Evolutionary conservation across 768 basidiomycete genomes (phyloP), one percentile per base, ranked within the genome.

Genomic region (Leccinum subtestaceum): DNA sequence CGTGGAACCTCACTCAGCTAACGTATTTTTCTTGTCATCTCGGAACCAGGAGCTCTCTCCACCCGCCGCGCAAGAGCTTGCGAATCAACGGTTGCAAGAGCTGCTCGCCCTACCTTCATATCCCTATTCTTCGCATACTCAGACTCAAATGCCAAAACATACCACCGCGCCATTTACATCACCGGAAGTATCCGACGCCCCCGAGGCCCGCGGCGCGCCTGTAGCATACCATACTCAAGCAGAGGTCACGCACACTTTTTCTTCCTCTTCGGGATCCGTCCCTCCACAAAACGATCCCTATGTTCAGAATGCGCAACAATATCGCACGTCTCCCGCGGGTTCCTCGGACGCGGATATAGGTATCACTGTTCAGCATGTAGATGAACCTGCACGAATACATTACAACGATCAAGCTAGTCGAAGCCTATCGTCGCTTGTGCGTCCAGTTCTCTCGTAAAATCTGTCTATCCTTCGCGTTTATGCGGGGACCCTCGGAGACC

Each of bases 371-470:
- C 61, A 63, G n/a, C 66, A 62, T 11, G 53, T 61, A 23, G 23
- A 59, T 2, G 55, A 60, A 51, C 40, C 62, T 9, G n/a, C 55
- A 17, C n/a, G 46, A 17, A 38, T 59, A 21, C 65, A 62, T 46
- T 64, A 64, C 51, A 48, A 58, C 29, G 29, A 47, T 12, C 72
- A 56, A n/a, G 56, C 57, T 11, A 59, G 49, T 47, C 65, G 43
- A 43, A 66, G 64, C 15, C 13, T 64, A n/a, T 61, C 72, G n/a
- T 67, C 70, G 0, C 60, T 72, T 2, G 70, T 71, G 29, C 61
- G 70, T 72, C 13, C 38, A 50, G 25, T 31, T 29, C n/a, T 43
- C 40, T 17, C 25, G 7, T 54, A 8, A 5, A 21, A 47, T 53
- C 46, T 34, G 5, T n/a, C 12, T 32, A 10, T 34, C 17, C 12